Evolutionary conservation across 352 stramenopile species (phyloP).

Genomic region (Elongisporangium senticosum): DNA sequence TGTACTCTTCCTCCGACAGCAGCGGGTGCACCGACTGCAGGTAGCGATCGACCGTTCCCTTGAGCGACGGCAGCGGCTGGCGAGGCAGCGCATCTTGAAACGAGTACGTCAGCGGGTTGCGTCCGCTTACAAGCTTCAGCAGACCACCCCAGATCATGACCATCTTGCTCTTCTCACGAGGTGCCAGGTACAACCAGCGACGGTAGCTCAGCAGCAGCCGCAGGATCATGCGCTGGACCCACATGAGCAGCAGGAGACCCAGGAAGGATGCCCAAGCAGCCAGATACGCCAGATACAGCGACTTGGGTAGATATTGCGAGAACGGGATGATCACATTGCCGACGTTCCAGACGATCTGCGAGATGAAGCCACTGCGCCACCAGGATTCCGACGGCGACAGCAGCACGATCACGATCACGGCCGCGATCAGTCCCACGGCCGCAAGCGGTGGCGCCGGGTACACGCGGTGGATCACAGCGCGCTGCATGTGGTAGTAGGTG

Average conservation of each 20-base stretch:
- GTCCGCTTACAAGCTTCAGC: conserved; percentile 80
- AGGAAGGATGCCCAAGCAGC: conserved; percentile 77
- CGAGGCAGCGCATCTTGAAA: conserved; percentile 90
- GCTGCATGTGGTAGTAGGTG: conserved; percentile 66
- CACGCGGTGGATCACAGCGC: conserved; percentile 59
- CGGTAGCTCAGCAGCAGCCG: conserved; percentile 82
- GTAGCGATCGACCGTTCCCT: conserved; percentile 90
- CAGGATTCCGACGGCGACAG: conserved; percentile 69
- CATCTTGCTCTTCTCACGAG: conserved; percentile 56
- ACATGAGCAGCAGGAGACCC: conserved; percentile 81
- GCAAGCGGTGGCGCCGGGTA: conserved; percentile 72
- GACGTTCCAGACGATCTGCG: conserved; percentile 73
- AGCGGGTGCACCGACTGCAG: conserved; percentile 91
- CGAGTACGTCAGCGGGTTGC: conserved; percentile 82
- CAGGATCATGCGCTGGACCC: conserved; percentile 75
- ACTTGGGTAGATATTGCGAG: conserved; percentile 45
- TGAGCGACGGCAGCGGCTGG: conserved; percentile 90
- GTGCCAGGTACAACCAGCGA: conserved; percentile 80
- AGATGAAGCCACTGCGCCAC: conserved; percentile 74
- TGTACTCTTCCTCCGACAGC: conserved; percentile 83
- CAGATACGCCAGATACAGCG: conserved; percentile 81
- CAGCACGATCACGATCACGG: conserved; percentile 55
- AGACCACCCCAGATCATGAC: conserved; percentile 69
- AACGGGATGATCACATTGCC: conserved; percentile 79
- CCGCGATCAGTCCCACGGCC: conserved; percentile 49